Base-by-base conservation (phyloP, 1,284 basidiomycete species). In the Ceratorhiza oryzae-sativae region DNA sequence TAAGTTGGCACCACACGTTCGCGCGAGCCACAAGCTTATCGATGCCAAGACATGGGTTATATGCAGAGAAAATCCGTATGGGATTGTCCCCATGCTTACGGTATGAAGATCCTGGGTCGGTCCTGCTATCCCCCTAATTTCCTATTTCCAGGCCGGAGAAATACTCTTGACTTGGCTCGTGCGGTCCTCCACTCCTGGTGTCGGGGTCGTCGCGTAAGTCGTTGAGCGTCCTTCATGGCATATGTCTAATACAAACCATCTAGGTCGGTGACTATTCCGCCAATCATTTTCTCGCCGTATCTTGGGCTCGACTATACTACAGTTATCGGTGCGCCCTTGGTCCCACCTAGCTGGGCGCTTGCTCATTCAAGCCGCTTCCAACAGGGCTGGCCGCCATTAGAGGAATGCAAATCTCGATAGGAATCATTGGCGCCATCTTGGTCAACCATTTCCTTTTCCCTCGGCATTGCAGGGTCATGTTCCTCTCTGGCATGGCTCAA, bases 391-490 rank as follows among this genome's bases (percentile, higher is more conserved):
- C 84, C 6, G 75, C 80, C 13, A 77, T 82, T 39, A 80, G 85
- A 58, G 82, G 80, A 30, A 74, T 79, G 1, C 82, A 83, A 79
- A 86, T 86, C 48, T 79, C 80, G 34, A 78, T 80, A 25, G 85
- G 85, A 13, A 85, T 86, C 67, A 75, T 86, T 25, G 81, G 81
- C 8, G 85, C 85, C 3, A 75, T 86, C 20, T 30, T 82, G 25
- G 79, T 84, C 78, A 86, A 85, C 74, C 82, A 81, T 48, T 67
- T 85, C 6, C 71, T 86, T 10, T 86, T 84, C 73, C 85, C 85
- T 59, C 80, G 83, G 45, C 84, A 86, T 75, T 83, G 84, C 75
- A 78, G 84, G 63, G 84, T 86, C 75, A 75, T 86, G 25, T 86
- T 86, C 76, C 75, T 86, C 58, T 79, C 81, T 27, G 81, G 81